Percentiles rank a stretch among this genome's conserved stretches.
Conservation (phyloP, 345 rosid species). For the Hibiscus trionum region DNA sequence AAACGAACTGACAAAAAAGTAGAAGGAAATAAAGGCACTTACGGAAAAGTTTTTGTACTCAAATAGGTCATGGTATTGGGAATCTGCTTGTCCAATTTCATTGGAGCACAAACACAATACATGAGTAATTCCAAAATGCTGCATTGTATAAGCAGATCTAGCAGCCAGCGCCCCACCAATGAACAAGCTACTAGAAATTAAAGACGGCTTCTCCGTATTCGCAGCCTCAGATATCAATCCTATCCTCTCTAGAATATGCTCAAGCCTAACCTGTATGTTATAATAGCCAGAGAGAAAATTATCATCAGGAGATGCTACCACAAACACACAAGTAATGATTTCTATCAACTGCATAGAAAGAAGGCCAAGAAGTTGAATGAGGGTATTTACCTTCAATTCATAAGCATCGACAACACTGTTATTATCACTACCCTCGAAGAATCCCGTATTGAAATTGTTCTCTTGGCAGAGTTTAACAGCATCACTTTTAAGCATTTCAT, state of each 20-base stretch:
- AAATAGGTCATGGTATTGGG: slow-evolving; percentile 73
- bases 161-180: slow-evolving; percentile 97
- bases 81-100: slow-evolving; percentile 95
- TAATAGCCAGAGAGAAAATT: background rate
- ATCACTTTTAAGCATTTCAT: slow-evolving; percentile 81
- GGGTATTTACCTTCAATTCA: slow-evolving; percentile 71
- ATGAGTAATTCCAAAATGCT: slow-evolving; percentile 73
- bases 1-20: background rate
- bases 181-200: slow-evolving; percentile 57
- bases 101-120: slow-evolving; percentile 86
- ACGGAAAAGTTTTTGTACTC: slow-evolving; percentile 81
- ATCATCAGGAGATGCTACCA: slow-evolving; percentile 1
- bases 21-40: slow-evolving; percentile 25
- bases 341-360: background rate
- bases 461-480: slow-evolving; percentile 86
- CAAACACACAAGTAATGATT: background rate
- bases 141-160: slow-evolving; percentile 72
- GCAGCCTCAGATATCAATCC: slow-evolving; percentile 89
- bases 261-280: slow-evolving; percentile 76
- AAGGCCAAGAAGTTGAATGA: background rate
- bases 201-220: slow-evolving; percentile 89
- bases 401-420: slow-evolving; percentile 80
- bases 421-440: slow-evolving; percentile 87
- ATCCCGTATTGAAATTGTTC: slow-evolving; percentile 86
- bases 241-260: slow-evolving; percentile 95